Evolutionary conservation across 2,329 filamentous ascomycete species (phyloP).

Genomic region (Ophiocordyceps polyrhachis-furcata): DNA sequence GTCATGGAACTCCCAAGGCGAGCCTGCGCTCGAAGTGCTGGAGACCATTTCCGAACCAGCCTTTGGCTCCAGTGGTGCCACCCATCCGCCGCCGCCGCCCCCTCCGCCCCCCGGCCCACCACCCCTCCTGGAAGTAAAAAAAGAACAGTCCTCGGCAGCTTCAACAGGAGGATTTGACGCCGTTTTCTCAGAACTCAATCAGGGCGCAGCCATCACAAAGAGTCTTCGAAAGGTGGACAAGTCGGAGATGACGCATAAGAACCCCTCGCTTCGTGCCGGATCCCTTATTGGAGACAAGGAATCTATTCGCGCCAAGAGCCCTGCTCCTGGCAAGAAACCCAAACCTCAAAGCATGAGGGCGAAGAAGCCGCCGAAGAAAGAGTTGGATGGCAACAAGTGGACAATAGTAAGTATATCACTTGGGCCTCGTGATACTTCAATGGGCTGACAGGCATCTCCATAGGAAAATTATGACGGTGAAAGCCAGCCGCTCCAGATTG

Average conservation of each 20-base stretch:
- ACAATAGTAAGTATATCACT: slow-evolving; percentile 40
- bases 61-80: slow-evolving; percentile 25
- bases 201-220: slow-evolving; percentile 72
- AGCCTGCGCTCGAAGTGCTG: slow-evolving; percentile 35
- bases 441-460: slow-evolving; percentile 1
- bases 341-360: slow-evolving; percentile 72
- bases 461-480: slow-evolving; percentile 83
- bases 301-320: slow-evolving; percentile 54
- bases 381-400: slow-evolving; percentile 85
- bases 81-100: slow-evolving; percentile 48
- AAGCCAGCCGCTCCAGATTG: slow-evolving; percentile 54
- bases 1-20: slow-evolving; percentile 66
- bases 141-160: slow-evolving; percentile 12
- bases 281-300: slow-evolving; percentile 48
- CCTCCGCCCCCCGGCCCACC: slow-evolving; percentile 37
- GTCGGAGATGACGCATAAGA: slow-evolving; percentile 97
- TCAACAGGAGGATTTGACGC: slow-evolving; percentile 52
- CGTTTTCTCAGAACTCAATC: slow-evolving; percentile 83
- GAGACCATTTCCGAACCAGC: slow-evolving; percentile 42
- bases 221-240: slow-evolving; percentile 85
- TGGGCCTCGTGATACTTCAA: background rate
- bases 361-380: slow-evolving; percentile 65
- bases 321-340: slow-evolving; percentile 70
- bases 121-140: slow-evolving; percentile 42
- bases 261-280: slow-evolving; percentile 62